phyloP scores from a whole-genome alignment of 805 yeast genomes.

The Wickerhamiella galacta region DNA sequence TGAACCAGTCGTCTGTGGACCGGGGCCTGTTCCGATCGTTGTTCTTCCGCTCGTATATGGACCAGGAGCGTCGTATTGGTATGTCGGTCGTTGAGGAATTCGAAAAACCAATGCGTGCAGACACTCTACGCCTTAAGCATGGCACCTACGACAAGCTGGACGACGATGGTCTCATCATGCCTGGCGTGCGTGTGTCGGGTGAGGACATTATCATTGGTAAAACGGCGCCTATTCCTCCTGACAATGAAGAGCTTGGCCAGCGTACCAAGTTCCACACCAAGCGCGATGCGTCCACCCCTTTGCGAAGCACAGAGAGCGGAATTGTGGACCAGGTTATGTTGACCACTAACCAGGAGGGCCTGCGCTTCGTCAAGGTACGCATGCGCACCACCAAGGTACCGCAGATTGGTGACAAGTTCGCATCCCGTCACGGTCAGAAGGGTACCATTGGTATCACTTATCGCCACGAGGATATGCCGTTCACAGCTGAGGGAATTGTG shows the following conservation, averaged over 20 bases:
- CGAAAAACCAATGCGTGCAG: slow-evolving; percentile 90
- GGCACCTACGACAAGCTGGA: slow-evolving; percentile 97
- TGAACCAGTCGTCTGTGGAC: slow-evolving; percentile 96
- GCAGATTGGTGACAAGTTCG: slow-evolving; percentile 98
- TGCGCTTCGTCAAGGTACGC: slow-evolving; percentile 92
- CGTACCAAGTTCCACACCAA: slow-evolving; percentile 96
- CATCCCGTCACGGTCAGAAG: slow-evolving; percentile 98
- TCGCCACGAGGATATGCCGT: slow-evolving; percentile 98
- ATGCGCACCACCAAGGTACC: slow-evolving; percentile 98
- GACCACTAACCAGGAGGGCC: slow-evolving; percentile 96
- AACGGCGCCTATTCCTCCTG: slow-evolving; percentile 98
- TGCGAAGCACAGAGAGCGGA: slow-evolving; percentile 93
- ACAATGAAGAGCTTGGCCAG: slow-evolving; percentile 95
- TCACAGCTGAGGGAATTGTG: slow-evolving; percentile 84
- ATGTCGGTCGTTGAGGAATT: slow-evolving; percentile 96
- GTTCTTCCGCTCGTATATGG: slow-evolving; percentile 95
- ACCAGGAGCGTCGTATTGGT: slow-evolving; percentile 95
- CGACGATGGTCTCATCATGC: slow-evolving; percentile 94
- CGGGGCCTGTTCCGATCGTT: slow-evolving; percentile 90
- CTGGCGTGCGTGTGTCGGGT: slow-evolving; percentile 97
- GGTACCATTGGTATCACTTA: slow-evolving; percentile 99
- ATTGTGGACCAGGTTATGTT: slow-evolving; percentile 94
- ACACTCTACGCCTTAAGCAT: slow-evolving; percentile 86
- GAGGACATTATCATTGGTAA: slow-evolving; percentile 98
- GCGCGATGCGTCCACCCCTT: slow-evolving; percentile 95